A percentile compares a stretch with the other conserved stretches of the same genome.
These are phyloP conservation scores for Colletotrichum sp. DNA, from an alignment of 2,329 filamentous ascomycete genomes.

Conservation along the genomic window DNA sequence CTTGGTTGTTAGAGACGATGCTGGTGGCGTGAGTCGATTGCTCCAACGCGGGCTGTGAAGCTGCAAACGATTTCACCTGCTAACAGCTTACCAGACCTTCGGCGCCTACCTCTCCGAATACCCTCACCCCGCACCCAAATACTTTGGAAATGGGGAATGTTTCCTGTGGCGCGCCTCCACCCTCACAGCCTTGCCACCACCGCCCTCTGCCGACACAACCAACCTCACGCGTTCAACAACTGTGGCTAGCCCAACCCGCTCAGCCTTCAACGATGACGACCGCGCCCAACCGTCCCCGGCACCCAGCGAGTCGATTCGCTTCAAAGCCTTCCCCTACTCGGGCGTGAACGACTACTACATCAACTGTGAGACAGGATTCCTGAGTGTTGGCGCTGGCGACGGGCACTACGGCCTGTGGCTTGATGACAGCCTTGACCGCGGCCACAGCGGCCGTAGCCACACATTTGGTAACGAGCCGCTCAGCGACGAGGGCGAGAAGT, in stretches of 20 bases:
- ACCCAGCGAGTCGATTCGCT: conserved; percentile 79
- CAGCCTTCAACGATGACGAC: conserved; percentile 23
- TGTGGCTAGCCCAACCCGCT: conserved; percentile 30
- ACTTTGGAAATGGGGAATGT: conserved; percentile 96
- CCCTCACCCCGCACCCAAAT: conserved; percentile 80
- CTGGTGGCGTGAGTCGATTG: conserved; percentile 68
- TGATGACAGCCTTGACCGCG: conserved; percentile 82
- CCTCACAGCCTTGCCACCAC: conserved; percentile 57
- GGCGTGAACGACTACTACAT: conserved; percentile 98
- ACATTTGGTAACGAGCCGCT: conserved; percentile 96
- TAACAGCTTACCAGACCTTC: conserved; percentile 64
- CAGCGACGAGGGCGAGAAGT: conserved; percentile 92
- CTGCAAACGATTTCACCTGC: background rate
- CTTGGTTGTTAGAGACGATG: conserved; percentile 81
- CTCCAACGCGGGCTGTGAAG: background rate
- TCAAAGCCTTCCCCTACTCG: conserved; percentile 97
- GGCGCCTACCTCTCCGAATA: conserved; percentile 93
- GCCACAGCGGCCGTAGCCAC: conserved; percentile 81
- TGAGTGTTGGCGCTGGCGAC: conserved; percentile 87
- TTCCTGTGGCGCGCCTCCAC: conserved; percentile 72
- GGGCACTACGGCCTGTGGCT: conserved; percentile 95
- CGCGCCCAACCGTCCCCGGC: conserved; percentile 41
- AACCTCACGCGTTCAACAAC: conserved; percentile 50
- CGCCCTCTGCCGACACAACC: conserved; percentile 57
- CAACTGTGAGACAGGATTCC: conserved; percentile 83